These are phyloP conservation scores for Akanthomyces dipterigenus DNA, from an alignment of 2,329 filamentous ascomycete species.

Conservation along the genomic window DNA sequence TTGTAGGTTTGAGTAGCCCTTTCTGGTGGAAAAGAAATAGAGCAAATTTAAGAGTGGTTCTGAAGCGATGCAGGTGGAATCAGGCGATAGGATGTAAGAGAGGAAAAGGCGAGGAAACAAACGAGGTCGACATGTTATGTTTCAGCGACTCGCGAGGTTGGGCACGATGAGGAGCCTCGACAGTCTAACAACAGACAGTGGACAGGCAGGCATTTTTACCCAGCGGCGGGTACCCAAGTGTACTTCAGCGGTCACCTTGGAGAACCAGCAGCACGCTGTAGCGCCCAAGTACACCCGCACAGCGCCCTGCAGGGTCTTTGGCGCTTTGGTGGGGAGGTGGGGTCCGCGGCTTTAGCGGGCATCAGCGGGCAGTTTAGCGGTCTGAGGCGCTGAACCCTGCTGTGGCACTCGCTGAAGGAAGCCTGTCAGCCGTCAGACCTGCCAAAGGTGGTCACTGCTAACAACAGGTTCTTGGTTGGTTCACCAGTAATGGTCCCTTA, in stretches of 20 bases:
- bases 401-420: too few species aligned
- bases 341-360: neutral
- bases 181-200: neutral
- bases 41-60: too few species aligned
- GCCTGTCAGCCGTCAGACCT: too few species aligned
- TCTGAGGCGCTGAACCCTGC: constrained; percentile 1
- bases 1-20: neutral
- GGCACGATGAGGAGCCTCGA: neutral
- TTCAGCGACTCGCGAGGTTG: constrained; percentile 5
- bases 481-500: too few species aligned
- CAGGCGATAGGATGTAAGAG: neutral
- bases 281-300: neutral
- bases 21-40: neutral
- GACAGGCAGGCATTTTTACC: neutral
- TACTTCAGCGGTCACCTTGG: neutral
- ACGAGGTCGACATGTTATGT: neutral
- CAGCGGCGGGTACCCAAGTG: neutral
- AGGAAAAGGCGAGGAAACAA: neutral
- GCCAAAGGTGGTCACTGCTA: too few species aligned
- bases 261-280: neutral
- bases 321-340: constrained; percentile 6
- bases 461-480: too few species aligned
- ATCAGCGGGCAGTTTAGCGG: neutral
- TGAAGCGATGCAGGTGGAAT: neutral
- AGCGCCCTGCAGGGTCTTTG: neutral